Evolutionary conservation across 345 rosid genomes (phyloP).

Genomic region (Gossypium thurberi): DNA sequence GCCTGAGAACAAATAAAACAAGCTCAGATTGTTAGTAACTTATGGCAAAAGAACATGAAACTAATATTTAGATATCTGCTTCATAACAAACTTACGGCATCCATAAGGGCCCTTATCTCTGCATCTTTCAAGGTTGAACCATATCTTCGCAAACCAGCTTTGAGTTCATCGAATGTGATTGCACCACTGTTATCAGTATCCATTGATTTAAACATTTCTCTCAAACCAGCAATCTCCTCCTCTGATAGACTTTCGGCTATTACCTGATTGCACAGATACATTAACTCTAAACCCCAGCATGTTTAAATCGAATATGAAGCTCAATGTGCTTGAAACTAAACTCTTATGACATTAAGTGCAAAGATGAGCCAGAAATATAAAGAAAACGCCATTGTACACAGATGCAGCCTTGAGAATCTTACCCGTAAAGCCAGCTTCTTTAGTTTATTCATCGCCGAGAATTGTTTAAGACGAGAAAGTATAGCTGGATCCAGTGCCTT

Average conservation of each 20-base stretch:
- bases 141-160: slow-evolving; percentile 91
- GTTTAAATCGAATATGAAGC: not conserved
- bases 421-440: slow-evolving; percentile 99
- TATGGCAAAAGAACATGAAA: not conserved
- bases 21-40: not conserved
- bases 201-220: slow-evolving; percentile 91
- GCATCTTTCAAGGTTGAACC: slow-evolving; percentile 92
- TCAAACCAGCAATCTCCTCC: slow-evolving; percentile 96
- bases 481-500: slow-evolving; percentile 88
- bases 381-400: not conserved
- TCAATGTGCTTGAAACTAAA: not conserved
- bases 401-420: slow-evolving; percentile 11
- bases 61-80: not conserved
- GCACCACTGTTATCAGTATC: slow-evolving; percentile 98
- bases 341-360: not conserved
- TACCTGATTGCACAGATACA: slow-evolving; percentile 38
- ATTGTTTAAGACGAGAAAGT: slow-evolving; percentile 92
- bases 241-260: slow-evolving; percentile 98
- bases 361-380: no score
- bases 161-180: slow-evolving; percentile 92
- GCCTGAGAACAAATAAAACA: slow-evolving; percentile 47
- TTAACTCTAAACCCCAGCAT: not conserved
- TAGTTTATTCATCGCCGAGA: slow-evolving; percentile 97
- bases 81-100: slow-evolving; percentile 60
- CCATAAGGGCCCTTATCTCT: slow-evolving; percentile 95